Conservation (phyloP, 2,329 filamentous ascomycete species). For the Lomentospora prolificans region DNA sequence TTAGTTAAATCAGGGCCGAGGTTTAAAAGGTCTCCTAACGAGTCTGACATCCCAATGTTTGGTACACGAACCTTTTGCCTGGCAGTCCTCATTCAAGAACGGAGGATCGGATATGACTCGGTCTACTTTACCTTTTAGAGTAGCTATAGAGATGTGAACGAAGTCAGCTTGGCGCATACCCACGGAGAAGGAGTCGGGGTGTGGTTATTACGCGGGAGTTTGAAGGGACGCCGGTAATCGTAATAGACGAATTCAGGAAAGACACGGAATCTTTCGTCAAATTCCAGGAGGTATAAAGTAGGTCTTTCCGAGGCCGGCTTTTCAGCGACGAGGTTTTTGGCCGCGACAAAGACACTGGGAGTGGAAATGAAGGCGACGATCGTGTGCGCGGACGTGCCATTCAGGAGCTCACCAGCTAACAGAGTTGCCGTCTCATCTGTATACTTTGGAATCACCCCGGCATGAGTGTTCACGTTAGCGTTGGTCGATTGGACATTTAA, state of each 20-base stretch:
- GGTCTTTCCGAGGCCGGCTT: conserved; percentile 28
- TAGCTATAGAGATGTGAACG: conserved; percentile 19
- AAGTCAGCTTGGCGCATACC: neutral
- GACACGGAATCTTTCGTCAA: conserved; percentile 62
- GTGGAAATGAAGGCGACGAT: conserved; percentile 62
- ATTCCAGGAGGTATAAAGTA: conserved; percentile 59
- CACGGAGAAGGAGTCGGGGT: neutral
- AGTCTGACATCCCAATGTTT: neutral
- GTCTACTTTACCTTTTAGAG: conserved; percentile 55
- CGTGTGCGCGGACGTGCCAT: conserved; percentile 44
- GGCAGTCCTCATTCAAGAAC: conserved; percentile 70
- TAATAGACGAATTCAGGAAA: conserved; percentile 68
- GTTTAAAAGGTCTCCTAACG: no score
- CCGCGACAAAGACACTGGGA: conserved; percentile 66
- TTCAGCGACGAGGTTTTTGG: conserved; percentile 53
- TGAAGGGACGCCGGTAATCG: conserved; percentile 60
- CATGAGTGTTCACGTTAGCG: neutral
- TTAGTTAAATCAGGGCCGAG: no score
- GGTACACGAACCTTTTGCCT: conserved; percentile 53
- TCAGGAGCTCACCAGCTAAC: conserved; percentile 56
- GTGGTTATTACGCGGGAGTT: conserved; percentile 42
- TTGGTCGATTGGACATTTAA: neutral
- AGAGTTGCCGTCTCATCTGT: conserved; percentile 58
- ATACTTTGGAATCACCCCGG: conserved; percentile 38
- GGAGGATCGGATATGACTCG: conserved; percentile 69